Conservation (phyloP, 169 alveolate species). For the Cryptosporidium parvum region DNA sequence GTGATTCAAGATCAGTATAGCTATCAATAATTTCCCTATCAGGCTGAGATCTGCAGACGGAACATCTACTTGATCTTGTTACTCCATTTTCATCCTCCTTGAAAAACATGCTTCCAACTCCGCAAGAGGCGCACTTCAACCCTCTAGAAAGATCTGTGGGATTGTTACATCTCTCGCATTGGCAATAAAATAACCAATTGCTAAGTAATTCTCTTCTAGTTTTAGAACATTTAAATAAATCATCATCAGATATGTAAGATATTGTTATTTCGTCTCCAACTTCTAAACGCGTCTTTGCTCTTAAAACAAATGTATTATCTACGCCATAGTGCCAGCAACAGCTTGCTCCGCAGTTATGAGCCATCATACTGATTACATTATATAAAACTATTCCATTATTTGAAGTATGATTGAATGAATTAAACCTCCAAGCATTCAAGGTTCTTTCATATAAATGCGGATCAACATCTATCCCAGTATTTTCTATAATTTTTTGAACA, state of each 20-base stretch:
- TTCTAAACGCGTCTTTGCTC: constrained; percentile 83
- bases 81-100: constrained; percentile 50
- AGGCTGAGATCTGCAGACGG: constrained; percentile 66
- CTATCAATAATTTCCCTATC: constrained; percentile 64
- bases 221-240: constrained; percentile 84
- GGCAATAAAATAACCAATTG: constrained; percentile 87
- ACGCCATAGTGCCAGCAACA: constrained; percentile 89
- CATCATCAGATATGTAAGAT: constrained; percentile 87
- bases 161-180: constrained; percentile 83
- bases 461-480: constrained; percentile 71
- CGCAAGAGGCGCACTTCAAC: constrained; percentile 84
- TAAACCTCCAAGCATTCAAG: constrained; percentile 87
- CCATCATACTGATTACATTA: constrained; percentile 84
- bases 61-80: constrained; percentile 58
- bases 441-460: constrained; percentile 69
- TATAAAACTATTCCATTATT: constrained; percentile 79
- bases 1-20: constrained; percentile 74
- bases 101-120: constrained; percentile 78
- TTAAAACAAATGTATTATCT: constrained; percentile 83
- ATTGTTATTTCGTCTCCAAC: constrained; percentile 89
- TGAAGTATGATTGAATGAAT: constrained; percentile 87
- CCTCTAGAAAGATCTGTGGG: constrained; percentile 85
- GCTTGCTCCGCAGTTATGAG: constrained; percentile 88
- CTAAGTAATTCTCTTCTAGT: constrained; percentile 84
- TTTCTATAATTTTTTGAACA: constrained; percentile 59